Evolutionary conservation across 257 asterid species (phyloP).

Genomic region (Solanum sitiens): DNA sequence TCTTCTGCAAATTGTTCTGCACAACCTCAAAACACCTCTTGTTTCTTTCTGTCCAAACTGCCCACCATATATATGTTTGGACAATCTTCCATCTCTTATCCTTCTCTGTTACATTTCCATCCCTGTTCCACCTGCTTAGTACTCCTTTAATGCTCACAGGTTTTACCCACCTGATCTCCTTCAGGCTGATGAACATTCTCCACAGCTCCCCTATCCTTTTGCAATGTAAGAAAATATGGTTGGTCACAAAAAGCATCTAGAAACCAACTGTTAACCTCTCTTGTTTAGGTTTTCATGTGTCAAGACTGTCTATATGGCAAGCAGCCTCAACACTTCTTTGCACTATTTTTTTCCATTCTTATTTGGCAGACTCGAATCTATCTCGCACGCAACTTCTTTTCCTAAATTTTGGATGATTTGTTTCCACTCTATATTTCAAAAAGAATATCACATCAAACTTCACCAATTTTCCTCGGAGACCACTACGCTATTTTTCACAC

Average conservation of each 20-base stretch:
- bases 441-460: not conserved
- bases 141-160: not conserved
- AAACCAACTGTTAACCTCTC: not conserved
- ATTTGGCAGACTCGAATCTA: not conserved
- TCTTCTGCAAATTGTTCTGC: not conserved
- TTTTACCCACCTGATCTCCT: not conserved
- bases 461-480: not conserved
- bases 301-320: not conserved
- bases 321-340: not conserved
- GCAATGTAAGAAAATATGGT: not conserved
- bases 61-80: not conserved
- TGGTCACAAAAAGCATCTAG: not conserved
- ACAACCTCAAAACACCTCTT: not conserved
- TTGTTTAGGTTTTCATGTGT: not conserved
- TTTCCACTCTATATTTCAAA: not conserved
- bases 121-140: not conserved
- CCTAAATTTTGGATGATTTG: not conserved
- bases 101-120: not conserved
- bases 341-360: not conserved
- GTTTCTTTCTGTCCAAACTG: not conserved
- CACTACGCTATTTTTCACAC: not conserved
- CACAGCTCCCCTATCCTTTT: not conserved
- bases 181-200: not conserved
- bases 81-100: not conserved
- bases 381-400: not conserved